Percentiles rank a stretch among this genome's conserved stretches.
phyloP scores from a whole-genome alignment of 108 stramenopile species.

The Fragilaria radians region DNA sequence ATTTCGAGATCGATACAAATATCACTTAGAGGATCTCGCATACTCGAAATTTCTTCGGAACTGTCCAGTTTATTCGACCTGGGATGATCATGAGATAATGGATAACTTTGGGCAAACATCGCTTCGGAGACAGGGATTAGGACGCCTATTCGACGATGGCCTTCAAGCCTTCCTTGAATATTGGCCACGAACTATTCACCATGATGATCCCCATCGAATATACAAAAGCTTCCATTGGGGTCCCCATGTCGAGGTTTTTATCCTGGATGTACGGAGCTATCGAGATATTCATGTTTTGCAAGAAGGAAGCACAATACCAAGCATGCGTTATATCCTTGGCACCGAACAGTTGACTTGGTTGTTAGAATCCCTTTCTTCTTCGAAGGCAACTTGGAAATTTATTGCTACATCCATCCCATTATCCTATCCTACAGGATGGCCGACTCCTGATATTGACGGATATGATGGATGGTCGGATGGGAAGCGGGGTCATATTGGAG shows the following conservation, averaged over 20 bases:
- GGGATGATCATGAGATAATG: conserved; percentile 42
- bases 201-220: conserved; percentile 6
- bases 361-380: conserved; percentile 16
- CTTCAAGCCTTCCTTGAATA: conserved; percentile 31
- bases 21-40: conserved; percentile 32
- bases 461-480: conserved; percentile 23
- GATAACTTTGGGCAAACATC: conserved; percentile 30
- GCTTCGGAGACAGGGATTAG: conserved; percentile 5
- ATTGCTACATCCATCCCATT: conserved; percentile 33
- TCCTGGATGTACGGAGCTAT: conserved; percentile 32
- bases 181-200: conserved; percentile 15
- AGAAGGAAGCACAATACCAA: neutral
- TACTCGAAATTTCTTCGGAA: conserved; percentile 30
- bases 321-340: conserved; percentile 26
- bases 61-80: conserved; percentile 22
- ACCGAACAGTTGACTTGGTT: conserved; percentile 32
- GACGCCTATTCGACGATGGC: conserved; percentile 13
- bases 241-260: conserved; percentile 35
- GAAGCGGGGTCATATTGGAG: conserved; percentile 6
- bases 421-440: conserved; percentile 24
- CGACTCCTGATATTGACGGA: conserved; percentile 6
- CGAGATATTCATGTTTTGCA: conserved; percentile 12
- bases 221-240: conserved; percentile 29
- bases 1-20: conserved; percentile 35
- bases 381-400: conserved; percentile 40